Base-by-base conservation (phyloP, 2,329 filamentous ascomycete genomes). In the Coniochaeta sp. region DNA sequence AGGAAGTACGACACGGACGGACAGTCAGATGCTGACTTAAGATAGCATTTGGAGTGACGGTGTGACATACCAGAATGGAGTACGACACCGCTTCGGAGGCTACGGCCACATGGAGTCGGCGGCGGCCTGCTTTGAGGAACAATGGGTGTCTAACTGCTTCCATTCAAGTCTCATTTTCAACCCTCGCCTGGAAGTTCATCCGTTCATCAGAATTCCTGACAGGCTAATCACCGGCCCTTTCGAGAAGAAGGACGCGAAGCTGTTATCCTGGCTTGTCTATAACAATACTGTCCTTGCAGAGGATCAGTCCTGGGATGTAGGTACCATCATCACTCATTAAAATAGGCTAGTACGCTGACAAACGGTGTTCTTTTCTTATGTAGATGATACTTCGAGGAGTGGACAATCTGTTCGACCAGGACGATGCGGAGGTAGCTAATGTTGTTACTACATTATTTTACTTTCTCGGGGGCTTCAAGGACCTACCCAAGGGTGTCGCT, bases 281-380 rank as follows among this genome's bases (percentile, higher is more conserved):
- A 66, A 64, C 34, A 67, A 70, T 4, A 65, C 68, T 7, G 32
- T 60, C 6, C 52, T 69, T 26, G 55, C 60, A 14, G 32, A 32
- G 1, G 38, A 60, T 16, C 66, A 71, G 47, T 65, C 61, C 3
- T 72, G 70, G 71, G 71, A 73, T 63, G 64, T 68, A 32, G 64
- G 64, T 62, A 19, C 26, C 19, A 47, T 26, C 2, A 14, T 3
- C 4, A 47, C 8, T 26, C 42, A 4, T 24, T 4, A 22, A 5
- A 14, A 44, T 14, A 8, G n/a, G 19, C 10, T 12, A 47, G 19
- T 26, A 9, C 19, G 5, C 19, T 47, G 22, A 26, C 42, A 2
- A 9, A 47, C 42, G 3, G 42, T 47, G 22, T 5, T 26, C 19
- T 14, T 10, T 10, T n/a, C 2, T 19, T 4, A n/a, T 36, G 8